These are phyloP conservation scores for Camellia granthamiana DNA, from an alignment of 148 eudicot species.

Conservation along the genomic window DNA sequence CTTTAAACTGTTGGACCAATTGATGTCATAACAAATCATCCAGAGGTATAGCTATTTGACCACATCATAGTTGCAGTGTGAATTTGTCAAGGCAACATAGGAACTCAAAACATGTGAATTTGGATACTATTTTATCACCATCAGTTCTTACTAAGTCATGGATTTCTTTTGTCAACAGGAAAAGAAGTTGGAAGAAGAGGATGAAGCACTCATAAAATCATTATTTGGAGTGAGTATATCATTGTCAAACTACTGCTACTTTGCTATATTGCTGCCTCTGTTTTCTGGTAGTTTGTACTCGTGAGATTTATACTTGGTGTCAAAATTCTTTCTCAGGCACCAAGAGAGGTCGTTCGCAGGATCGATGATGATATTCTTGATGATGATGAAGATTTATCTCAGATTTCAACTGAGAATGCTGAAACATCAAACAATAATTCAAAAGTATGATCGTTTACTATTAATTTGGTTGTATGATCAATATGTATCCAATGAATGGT, in stretches of 20 bases:
- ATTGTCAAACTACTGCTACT: not conserved
- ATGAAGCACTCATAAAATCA: slow-evolving; percentile 80
- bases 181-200: slow-evolving; percentile 71
- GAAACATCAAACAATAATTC: slow-evolving; percentile 26
- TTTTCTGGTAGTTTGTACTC: not conserved
- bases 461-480: not conserved
- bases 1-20: too few species aligned
- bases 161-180: slow-evolving; percentile 35
- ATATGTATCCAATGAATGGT: not conserved
- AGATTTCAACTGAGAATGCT: slow-evolving; percentile 19
- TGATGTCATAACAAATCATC: too few species aligned
- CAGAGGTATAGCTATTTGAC: too few species aligned
- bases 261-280: not conserved
- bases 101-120: not conserved
- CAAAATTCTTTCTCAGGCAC: slow-evolving; percentile 38
- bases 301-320: not conserved
- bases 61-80: not conserved
- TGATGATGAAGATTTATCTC: slow-evolving; percentile 52
- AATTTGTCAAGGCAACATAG: not conserved
- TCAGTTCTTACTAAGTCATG: not conserved
- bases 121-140: not conserved
- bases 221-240: slow-evolving; percentile 53
- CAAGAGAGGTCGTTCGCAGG: slow-evolving; percentile 49
- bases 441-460: slow-evolving; percentile 35
- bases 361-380: slow-evolving; percentile 72